Base-by-base conservation (phyloP, 1,139 yeast genomes). In the Candida tropicalis region DNA sequence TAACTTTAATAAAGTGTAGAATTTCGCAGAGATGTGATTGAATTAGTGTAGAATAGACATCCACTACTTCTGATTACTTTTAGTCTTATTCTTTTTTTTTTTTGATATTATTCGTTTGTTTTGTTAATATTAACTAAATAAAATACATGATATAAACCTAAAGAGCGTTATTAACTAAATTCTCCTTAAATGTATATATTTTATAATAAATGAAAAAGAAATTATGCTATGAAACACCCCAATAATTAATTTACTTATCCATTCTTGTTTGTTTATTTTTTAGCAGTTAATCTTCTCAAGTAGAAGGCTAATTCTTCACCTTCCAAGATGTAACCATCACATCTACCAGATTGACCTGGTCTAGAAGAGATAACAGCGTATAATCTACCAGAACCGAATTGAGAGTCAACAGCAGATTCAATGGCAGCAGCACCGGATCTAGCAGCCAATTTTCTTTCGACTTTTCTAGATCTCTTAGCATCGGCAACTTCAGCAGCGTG, bases 291-390 rank as follows among this genome's bases (percentile, higher is more conserved):
- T 89, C 96, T 91, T 86, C 96, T 90, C 77, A 93, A 86, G 96
- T 93, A 93, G 96, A 93, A 93, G 76, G 98, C 98, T 77, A 93
- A 89, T 82, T 93, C 99, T 77, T 95, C 99, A 80, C 99, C 99
- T 84, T 93, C 99, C 77, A 95, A 88, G 79, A 93, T 86, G 95
- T 95, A 93, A 79, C 99, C 99, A 76, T 95, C 99, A 81, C 93
- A 86, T 83, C 99, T 95, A 79, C 99, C 99, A 62, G 96, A 87
- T 85, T 93, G 99, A 78, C 99, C 99, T 75, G 99, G 99, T 85
- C 99, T 91, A 51, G 99, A 93, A 63, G 99, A 90, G 72, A 93
- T 90, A 75, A 84, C 85, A 75, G 99, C 99, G 82, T 93, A 93
- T 69, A 93, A 86, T 81, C 95, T 90, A 84, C 98, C 98, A 62